phyloP scores from a whole-genome alignment of 345 rosid species.

The Clarkia xantiana region DNA sequence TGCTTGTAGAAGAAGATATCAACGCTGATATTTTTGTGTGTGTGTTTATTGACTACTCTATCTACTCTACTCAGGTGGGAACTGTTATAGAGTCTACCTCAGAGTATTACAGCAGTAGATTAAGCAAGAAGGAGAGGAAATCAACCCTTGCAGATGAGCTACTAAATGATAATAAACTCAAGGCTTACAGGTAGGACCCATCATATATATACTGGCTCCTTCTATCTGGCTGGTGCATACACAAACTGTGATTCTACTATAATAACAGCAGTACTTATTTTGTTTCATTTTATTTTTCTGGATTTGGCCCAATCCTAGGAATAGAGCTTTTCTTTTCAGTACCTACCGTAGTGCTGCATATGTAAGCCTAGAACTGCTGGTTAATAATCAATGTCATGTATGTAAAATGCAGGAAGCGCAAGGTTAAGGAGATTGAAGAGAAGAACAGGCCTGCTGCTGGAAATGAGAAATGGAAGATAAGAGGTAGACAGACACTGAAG shows the following conservation, averaged over 20 bases:
- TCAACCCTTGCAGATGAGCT: slow-evolving; percentile 70
- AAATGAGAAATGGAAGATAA: slow-evolving; percentile 72
- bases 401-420: slow-evolving; percentile 49
- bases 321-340: too few relatives aligned
- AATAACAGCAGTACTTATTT: not conserved
- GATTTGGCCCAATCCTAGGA: too few relatives aligned
- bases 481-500: slow-evolving; percentile 35
- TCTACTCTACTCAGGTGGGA: slow-evolving; percentile 47
- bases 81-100: slow-evolving; percentile 56
- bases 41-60: not conserved
- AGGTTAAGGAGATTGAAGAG: slow-evolving; percentile 73
- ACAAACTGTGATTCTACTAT: too few relatives aligned
- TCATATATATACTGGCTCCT: too few relatives aligned
- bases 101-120: slow-evolving; percentile 48
- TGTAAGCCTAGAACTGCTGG: too few relatives aligned
- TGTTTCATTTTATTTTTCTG: not conserved
- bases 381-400: too few relatives aligned
- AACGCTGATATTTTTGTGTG: not conserved
- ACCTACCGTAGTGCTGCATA: too few relatives aligned
- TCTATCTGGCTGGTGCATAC: too few relatives aligned
- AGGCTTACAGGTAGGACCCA: slow-evolving; percentile 52
- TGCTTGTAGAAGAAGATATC: too few relatives aligned
- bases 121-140: slow-evolving; percentile 81
- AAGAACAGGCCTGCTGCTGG: slow-evolving; percentile 39
- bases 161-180: slow-evolving; percentile 36